A percentile compares a stretch with the other conserved stretches of the same genome.
phyloP scores from a whole-genome alignment of 164 flowering plant species.

The Vitis labrusca region DNA sequence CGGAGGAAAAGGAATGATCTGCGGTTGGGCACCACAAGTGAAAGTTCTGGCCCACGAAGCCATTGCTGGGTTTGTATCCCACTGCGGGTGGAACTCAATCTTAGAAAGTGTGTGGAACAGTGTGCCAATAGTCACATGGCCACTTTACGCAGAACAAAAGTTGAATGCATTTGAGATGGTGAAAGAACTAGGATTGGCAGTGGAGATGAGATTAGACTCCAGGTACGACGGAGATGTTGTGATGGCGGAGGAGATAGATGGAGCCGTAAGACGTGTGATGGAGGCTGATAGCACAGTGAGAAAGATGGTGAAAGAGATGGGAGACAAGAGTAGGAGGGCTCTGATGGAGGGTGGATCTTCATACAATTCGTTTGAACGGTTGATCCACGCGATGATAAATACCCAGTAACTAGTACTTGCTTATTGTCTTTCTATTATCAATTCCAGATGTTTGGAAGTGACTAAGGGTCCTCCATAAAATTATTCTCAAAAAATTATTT shows the following conservation, averaged over 20 bases:
- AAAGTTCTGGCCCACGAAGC: constrained; percentile 21
- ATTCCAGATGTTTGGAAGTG: too few relatives aligned
- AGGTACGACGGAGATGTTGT: constrained; percentile 13
- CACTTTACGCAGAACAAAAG: constrained; percentile 35
- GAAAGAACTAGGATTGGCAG: constrained; percentile 27
- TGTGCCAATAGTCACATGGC: constrained; percentile 35
- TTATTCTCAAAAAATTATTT: too few relatives aligned
- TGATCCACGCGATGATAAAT: neutral
- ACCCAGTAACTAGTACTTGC: too few relatives aligned
- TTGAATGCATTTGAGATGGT: constrained; percentile 29
- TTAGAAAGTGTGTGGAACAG: constrained; percentile 33
- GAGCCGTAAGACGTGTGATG: constrained; percentile 19
- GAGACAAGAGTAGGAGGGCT: constrained; percentile 13
- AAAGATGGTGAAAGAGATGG: constrained; percentile 24
- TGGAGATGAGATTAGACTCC: constrained; percentile 27
- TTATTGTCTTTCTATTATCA: too few relatives aligned
- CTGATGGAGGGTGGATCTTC: constrained; percentile 30
- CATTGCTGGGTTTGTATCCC: constrained; percentile 35
- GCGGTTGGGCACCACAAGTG: constrained; percentile 29
- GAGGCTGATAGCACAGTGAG: constrained; percentile 21
- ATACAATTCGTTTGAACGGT: neutral
- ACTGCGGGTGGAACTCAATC: constrained; percentile 39
- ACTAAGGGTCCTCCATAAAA: too few relatives aligned
- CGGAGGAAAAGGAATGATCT: constrained; percentile 15
- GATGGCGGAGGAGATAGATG: constrained; percentile 22